Evolutionary conservation across 371 early-diverging fungal genomes (phyloP), one percentile per base, ranked within the genome.

Genomic region (Rhizopus delemar): DNA sequence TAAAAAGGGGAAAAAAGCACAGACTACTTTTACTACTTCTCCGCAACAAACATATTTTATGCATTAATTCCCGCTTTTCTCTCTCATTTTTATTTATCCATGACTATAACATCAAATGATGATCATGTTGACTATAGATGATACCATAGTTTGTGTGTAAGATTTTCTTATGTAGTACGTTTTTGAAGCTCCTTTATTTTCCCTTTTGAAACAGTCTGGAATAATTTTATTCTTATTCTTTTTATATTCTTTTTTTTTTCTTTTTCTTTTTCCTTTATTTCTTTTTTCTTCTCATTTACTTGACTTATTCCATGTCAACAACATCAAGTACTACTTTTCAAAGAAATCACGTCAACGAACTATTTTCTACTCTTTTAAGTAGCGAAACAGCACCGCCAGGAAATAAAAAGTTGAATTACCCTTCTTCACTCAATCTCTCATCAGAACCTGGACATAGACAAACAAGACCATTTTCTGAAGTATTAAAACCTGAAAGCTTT

Each of bases 401-500:
- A 41, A 31, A 28, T 3, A 43, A 31, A n/a, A 51, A 15, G 8
- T 28, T 28, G 12, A 9, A 51, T 22, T 11, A 15, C 51, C 9
- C 28, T 4, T 39, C 11, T 15, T 31, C 45, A 22, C 36, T 38
- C 4, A 38, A 34, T 13, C 32, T 60, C 3, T n/a, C 54, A 29
- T 12, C 41, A 41, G 48, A 48, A 54, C 28, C 33, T 46, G 13
- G 38, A 31, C 34, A 22, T 7, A 32, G 4, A 2, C 39, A 22
- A 39, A 36, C 49, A 60, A 38, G 6, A 15, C 39, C 8, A 12
- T 39, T 39, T n/a, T 76, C 77, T 57, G 77, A 76, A 56, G 65
- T 76, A 13, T 55, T 76, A 8, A 65, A 68, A 50, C 71, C 67
- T 35, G 75, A 66, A 12, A 76, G 61, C 55, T 68, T 60, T 43